phyloP scores from a whole-genome alignment of 176 grass and related monocot genomes.

The Carex myosuroides region DNA sequence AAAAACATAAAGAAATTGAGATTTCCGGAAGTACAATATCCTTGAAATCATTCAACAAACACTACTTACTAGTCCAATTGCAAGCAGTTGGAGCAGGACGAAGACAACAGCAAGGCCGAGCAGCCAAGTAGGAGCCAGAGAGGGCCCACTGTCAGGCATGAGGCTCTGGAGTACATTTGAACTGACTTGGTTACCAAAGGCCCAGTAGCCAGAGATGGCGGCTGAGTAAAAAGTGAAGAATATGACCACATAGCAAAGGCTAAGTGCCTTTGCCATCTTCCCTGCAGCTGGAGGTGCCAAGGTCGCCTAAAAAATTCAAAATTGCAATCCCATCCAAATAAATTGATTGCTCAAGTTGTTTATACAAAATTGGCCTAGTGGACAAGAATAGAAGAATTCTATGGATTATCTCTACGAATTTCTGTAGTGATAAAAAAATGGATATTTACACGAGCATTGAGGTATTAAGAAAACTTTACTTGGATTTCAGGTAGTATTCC shows the following conservation, averaged over 20 bases:
- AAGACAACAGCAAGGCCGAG: constrained; percentile 63
- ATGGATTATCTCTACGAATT: not conserved
- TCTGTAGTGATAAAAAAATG: not conserved
- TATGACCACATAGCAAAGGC: constrained; percentile 60
- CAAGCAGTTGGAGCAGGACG: constrained; percentile 80
- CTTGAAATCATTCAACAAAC: not conserved
- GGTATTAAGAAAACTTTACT: constrained; percentile 24
- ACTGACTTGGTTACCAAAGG: constrained; percentile 63
- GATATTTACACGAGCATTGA: not conserved
- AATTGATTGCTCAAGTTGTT: not conserved
- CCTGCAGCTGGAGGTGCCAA: constrained; percentile 84
- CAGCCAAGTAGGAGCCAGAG: constrained; percentile 78
- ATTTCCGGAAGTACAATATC: not conserved
- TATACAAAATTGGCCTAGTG: not conserved
- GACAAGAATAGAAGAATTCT: not conserved
- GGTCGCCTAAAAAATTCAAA: constrained; percentile 50
- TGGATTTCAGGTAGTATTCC: constrained; percentile 98
- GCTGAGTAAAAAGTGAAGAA: constrained; percentile 64
- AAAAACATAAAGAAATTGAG: not conserved
- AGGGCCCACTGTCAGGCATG: constrained; percentile 59
- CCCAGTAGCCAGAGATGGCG: constrained; percentile 72
- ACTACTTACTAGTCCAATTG: constrained; percentile 63
- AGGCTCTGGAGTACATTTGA: constrained; percentile 86
- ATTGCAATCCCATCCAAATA: not conserved
- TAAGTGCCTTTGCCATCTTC: constrained; percentile 93